Conservation (phyloP, 176 grass and related monocot genomes). For the Luzula sylvatica region DNA sequence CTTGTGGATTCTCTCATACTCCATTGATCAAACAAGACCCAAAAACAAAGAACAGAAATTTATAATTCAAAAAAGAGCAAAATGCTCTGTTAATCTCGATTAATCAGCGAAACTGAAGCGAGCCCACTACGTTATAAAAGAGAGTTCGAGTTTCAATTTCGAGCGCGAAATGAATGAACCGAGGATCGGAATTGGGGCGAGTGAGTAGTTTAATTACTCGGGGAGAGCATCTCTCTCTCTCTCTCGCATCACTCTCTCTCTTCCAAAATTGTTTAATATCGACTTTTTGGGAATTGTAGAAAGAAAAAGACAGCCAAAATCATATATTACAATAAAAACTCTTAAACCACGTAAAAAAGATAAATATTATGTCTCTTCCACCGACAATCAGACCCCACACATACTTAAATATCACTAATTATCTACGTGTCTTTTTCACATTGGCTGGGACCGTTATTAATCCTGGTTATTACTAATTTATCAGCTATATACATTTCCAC, state of each 20-base stretch:
- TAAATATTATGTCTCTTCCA: neutral
- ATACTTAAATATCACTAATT: neutral
- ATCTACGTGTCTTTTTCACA: no score
- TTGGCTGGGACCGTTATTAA: no score
- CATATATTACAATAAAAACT: neutral
- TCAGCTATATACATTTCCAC: neutral
- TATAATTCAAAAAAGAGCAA: neutral
- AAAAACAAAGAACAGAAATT: neutral
- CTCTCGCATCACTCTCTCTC: neutral
- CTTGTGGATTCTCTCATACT: constrained; percentile 89
- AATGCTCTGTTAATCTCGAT: no score
- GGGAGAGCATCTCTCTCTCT: neutral
- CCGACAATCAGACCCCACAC: neutral
- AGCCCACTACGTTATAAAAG: neutral
- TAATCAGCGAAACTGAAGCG: constrained; percentile 1
- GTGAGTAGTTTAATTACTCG: constrained; percentile 18
- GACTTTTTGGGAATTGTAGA: constrained; percentile 15
- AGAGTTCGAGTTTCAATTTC: neutral
- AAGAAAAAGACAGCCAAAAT: constrained; percentile 1
- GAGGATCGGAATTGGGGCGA: no score
- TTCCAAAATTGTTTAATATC: neutral
- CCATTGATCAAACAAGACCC: constrained; percentile 30
- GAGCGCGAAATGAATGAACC: constrained; percentile 1
- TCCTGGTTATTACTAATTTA: no score
- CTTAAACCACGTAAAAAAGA: neutral